Percentiles rank a stretch among this genome's conserved stretches.
phyloP scores from a whole-genome alignment of 1,284 basidiomycete species.

The Ustilago trichophora region DNA sequence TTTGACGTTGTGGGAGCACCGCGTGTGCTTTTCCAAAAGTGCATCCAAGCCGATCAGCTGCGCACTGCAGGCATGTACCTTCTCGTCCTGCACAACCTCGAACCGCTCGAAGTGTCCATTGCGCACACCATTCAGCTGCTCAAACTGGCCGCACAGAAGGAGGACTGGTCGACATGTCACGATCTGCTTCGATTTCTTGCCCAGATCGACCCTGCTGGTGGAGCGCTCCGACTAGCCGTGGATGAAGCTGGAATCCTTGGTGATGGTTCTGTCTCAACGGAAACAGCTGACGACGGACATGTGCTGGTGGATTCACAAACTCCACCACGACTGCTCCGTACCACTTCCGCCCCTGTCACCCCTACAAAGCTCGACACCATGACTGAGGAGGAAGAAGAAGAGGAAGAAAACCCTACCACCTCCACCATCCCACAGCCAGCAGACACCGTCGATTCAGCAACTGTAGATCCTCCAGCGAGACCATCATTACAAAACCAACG shows the following conservation, averaged over 20 bases:
- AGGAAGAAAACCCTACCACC: background rate
- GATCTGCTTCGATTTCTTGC: slow-evolving; percentile 69
- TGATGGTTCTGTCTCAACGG: background rate
- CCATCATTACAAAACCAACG: slow-evolving; percentile 3
- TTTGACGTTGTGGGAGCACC: slow-evolving; percentile 92
- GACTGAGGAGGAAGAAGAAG: slow-evolving; percentile 35
- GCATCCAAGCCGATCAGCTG: slow-evolving; percentile 77
- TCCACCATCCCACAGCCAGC: background rate
- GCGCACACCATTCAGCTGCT: slow-evolving; percentile 55
- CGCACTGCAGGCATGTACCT: slow-evolving; percentile 93
- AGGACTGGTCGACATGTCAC: slow-evolving; percentile 52
- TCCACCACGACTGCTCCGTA: slow-evolving; percentile 8
- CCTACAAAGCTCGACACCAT: slow-evolving; percentile 27
- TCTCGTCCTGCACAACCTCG: slow-evolving; percentile 89
- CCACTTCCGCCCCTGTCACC: slow-evolving; percentile 10
- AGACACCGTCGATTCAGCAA: background rate
- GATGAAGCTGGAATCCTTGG: slow-evolving; percentile 23
- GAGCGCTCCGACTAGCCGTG: slow-evolving; percentile 29
- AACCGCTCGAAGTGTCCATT: slow-evolving; percentile 75
- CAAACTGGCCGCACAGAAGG: slow-evolving; percentile 40
- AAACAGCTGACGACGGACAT: background rate
- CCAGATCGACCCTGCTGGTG: slow-evolving; percentile 72
- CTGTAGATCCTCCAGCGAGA: background rate
- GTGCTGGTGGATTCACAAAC: background rate
- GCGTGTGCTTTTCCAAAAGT: slow-evolving; percentile 86